A percentile compares a stretch with the other conserved stretches of the same genome.
phyloP scores from a whole-genome alignment of 306 rosid species.

The Sechiopsis laciniata region DNA sequence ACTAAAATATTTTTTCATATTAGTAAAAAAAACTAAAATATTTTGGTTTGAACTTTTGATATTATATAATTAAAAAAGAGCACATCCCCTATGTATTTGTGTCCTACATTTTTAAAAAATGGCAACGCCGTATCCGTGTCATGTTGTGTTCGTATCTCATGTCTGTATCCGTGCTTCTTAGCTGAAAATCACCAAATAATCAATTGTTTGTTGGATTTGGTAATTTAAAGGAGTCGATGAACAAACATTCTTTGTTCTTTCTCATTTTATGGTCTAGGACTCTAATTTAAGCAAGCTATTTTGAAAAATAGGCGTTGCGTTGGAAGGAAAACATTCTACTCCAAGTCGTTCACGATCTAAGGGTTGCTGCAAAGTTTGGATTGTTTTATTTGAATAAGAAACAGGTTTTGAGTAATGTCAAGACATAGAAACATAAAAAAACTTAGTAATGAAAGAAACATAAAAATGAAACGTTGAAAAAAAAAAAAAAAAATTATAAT shows the following conservation, averaged over 20 bases:
- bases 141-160: too few species aligned
- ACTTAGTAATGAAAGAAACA: too few species aligned
- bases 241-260: background rate
- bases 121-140: too few species aligned
- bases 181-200: background rate
- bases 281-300: background rate
- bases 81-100: too few species aligned
- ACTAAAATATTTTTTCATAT: too few species aligned
- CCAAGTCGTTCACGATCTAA: background rate
- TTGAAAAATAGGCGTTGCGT: background rate
- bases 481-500: too few species aligned
- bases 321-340: background rate
- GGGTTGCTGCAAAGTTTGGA: background rate
- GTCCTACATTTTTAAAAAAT: too few species aligned
- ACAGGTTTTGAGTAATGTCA: conserved; percentile 1
- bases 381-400: background rate
- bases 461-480: too few species aligned
- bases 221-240: background rate
- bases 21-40: too few species aligned
- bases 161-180: too few species aligned
- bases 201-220: background rate
- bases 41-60: too few species aligned
- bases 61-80: too few species aligned
- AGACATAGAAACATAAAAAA: background rate
- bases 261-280: background rate